Conservation (phyloP, 331 rosid species). For the Arachis monticola region DNA sequence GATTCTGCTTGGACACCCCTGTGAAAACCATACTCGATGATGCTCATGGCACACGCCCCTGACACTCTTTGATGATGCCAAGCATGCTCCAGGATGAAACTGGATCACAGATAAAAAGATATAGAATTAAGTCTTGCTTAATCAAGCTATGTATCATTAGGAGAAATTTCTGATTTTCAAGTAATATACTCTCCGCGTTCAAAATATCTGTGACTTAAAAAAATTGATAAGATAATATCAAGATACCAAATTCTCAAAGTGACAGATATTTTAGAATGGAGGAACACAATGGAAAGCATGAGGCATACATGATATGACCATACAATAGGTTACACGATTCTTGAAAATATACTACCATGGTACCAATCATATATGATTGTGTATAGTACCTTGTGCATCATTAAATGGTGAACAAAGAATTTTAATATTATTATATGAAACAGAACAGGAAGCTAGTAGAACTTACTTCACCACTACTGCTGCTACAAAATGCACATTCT, state of each 20-base stretch:
- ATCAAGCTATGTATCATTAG: not conserved
- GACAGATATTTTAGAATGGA: too few species aligned
- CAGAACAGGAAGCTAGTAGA: not conserved
- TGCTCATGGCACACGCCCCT: conserved; percentile 42
- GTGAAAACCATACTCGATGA: conserved; percentile 55
- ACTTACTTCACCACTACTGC: conserved; percentile 48
- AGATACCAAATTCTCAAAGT: too few species aligned
- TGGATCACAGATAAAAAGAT: conserved; percentile 29
- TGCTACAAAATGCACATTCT: conserved; percentile 64
- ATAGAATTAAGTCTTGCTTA: not conserved
- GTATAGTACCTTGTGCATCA: too few species aligned
- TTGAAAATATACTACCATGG: too few species aligned
- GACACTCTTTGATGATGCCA: conserved; percentile 44
- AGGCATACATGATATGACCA: not conserved
- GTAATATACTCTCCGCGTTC: too few species aligned
- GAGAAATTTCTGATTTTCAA: not conserved
- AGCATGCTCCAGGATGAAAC: conserved; percentile 71
- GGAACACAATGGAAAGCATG: not conserved
- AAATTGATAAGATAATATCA: too few species aligned
- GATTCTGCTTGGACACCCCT: conserved; percentile 74
- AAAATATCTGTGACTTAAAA: too few species aligned
- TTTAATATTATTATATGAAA: not conserved
- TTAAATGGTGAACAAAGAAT: not conserved
- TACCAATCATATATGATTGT: too few species aligned
- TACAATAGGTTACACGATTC: too few species aligned